Base-by-base conservation (phyloP, 225 moss, liverwort and hornwort genomes). In the Pleurozium schreberi region DNA sequence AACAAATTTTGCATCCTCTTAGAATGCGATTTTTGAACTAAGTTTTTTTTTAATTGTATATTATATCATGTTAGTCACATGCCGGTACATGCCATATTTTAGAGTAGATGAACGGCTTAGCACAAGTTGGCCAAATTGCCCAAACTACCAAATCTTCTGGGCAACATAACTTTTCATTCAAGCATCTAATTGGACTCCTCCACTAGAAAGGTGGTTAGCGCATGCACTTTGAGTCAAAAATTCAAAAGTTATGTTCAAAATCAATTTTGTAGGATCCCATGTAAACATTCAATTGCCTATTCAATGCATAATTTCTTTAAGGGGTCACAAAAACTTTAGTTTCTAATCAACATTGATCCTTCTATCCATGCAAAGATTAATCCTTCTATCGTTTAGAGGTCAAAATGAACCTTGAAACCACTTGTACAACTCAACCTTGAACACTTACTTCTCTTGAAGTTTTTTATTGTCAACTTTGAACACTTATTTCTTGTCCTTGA, bases 51-150 rank as follows among this genome's bases (percentile, higher is more conserved):
- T n/a, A n/a, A 11, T n/a, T n/a, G 7, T 18, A 45, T 11, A 30
- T 17, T 10, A 10, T 18, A 47, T 74, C 12, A 31, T 43, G 0
- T 47, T 45, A 43, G 17, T 73, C 18, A 45, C 10, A 45, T 13
- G 4, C 1, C 1, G 1, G 2, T 47, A 31, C 6, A 30, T 47
- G 11, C 8, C 74, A n/a, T n/a, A n/a, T n/a, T n/a, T n/a, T n/a
- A n/a, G n/a, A n/a, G n/a, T n/a, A n/a, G n/a, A n/a, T n/a, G n/a
- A n/a, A n/a, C n/a, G n/a, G n/a, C n/a, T n/a, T n/a, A n/a, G n/a
- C n/a, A n/a, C n/a, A n/a, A n/a, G n/a, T n/a, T n/a, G n/a, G n/a
- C n/a, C n/a, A n/a, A n/a, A n/a, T n/a, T n/a, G n/a, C n/a, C n/a
- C n/a, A 47, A 31, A 12, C 27, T 70, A 40, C 14, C 3, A 25